Evolutionary conservation across 2,329 filamentous ascomycete genomes (phyloP), one percentile per base, ranked within the genome.

Genomic region (Dothideomycetes sp.): DNA sequence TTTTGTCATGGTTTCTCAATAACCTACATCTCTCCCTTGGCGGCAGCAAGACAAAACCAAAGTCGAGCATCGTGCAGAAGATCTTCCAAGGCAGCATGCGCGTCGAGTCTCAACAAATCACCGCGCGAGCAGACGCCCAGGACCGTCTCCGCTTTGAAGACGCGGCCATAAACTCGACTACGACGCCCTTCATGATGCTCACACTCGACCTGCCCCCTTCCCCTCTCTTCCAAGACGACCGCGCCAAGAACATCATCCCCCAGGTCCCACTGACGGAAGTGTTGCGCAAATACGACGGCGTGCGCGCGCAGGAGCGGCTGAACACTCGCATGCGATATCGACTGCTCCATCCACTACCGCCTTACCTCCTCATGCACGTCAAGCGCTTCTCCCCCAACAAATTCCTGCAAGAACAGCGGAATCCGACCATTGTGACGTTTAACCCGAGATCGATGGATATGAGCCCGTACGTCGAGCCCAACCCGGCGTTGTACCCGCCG

Each of bases 381-480:
- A 96, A 96, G 67, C 86, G 91, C 51, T 98, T 98, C 71, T 85
- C 81, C 50, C 80, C 83, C 49, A 98, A 98, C 69, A 94, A 95
- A 60, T 98, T 98, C 56, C 84, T 98, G 15, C 77, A 82, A 2
- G 89, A 96, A 64, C 56, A 59, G 37, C 83, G 91, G 37, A 98
- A 98, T 60, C 91, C 89, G 1, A 98, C 91, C 8, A 98, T 98
- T 54, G 91, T 98, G 47, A 96, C 89, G 0, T 98, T 96, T 61
- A 85, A 89, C 47, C 81, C 85, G 4, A 74, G 81, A 55, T 77
- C 81, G 31, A 76, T 98, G 7, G 87, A 98, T 58, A 80, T 95
- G 69, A 73, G 79, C 4, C 87, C 88, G 0, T 96, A 91, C 53
- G 86, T 94, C 10, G 86, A 96, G 63, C 88, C 89, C 0, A 85